These are phyloP conservation scores for Mucor saturninus DNA, from an alignment of 371 early-diverging fungal genomes.

Conservation along the genomic window DNA sequence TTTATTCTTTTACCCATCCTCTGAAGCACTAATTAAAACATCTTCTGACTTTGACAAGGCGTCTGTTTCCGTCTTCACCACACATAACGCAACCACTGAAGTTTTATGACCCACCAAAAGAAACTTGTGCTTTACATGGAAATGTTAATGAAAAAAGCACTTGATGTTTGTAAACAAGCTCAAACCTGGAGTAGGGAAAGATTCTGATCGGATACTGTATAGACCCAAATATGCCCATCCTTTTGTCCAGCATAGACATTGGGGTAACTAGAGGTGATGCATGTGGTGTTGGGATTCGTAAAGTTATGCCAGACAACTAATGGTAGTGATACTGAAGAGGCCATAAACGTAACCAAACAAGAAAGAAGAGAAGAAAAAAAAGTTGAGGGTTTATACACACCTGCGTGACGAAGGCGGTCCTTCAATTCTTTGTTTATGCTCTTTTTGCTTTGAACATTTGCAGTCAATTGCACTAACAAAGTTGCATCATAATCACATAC, in stretches of 20 bases:
- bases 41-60: conserved; percentile 53
- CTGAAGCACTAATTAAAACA: conserved; percentile 66
- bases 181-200: neutral
- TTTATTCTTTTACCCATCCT: conserved; percentile 61
- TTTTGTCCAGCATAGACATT: conserved; percentile 61
- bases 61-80: conserved; percentile 57
- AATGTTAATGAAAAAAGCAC: neutral
- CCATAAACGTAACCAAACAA: conserved; percentile 26
- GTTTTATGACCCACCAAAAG: conserved; percentile 65
- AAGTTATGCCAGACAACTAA: conserved; percentile 52
- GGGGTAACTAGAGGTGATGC: conserved; percentile 36
- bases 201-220: conserved; percentile 21
- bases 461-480: no score
- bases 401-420: no score
- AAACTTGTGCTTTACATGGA: conserved; percentile 44
- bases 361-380: neutral
- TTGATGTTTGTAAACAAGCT: neutral
- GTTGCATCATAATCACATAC: no score
- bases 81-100: conserved; percentile 58
- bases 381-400: neutral
- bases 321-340: conserved; percentile 48
- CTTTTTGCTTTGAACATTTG: no score
- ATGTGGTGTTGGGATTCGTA: conserved; percentile 46
- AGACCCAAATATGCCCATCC: conserved; percentile 67
- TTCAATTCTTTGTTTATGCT: no score